phyloP scores from a whole-genome alignment of 495 filamentous ascomycete genomes.

The Podospora appendiculata region DNA sequence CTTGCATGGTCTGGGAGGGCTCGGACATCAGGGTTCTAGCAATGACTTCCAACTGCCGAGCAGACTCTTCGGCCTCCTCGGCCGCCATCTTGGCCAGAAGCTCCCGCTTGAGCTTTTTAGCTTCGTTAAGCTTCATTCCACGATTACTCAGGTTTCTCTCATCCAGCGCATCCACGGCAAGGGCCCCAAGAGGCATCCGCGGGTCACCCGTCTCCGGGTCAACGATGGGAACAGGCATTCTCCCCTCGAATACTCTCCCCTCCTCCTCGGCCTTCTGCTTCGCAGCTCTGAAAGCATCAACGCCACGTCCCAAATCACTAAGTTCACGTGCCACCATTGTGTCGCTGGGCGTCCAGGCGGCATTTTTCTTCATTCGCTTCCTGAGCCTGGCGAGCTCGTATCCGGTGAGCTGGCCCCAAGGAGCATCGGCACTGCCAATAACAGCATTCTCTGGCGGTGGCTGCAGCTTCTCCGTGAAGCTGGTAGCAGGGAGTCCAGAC shows the following conservation, averaged over 20 bases:
- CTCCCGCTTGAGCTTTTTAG: conserved; percentile 84
- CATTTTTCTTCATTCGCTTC: conserved; percentile 99
- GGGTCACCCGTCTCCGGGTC: conserved; percentile 38
- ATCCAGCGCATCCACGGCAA: conserved; percentile 42
- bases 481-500: conserved; percentile 62
- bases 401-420: conserved; percentile 84
- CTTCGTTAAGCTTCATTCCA: conserved; percentile 87
- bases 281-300: conserved; percentile 62
- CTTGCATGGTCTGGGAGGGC: conserved; percentile 13
- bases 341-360: conserved; percentile 87
- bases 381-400: conserved; percentile 87
- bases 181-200: conserved; percentile 40
- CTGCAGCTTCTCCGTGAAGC: conserved; percentile 65
- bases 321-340: conserved; percentile 95
- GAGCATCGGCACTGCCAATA: conserved; percentile 66
- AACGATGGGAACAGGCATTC: conserved; percentile 34
- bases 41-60: conserved; percentile 45
- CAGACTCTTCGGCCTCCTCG: conserved; percentile 57
- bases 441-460: conserved; percentile 73
- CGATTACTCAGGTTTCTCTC: conserved; percentile 64
- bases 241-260: conserved; percentile 53
- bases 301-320: conserved; percentile 64
- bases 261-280: conserved; percentile 60
- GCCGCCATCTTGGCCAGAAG: conserved; percentile 59
- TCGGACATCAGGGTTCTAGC: conserved; percentile 43